A percentile compares a stretch with the other conserved stretches of the same genome.
Conservation (phyloP, 768 basidiomycete species). For the Mycena albidolilacea region DNA sequence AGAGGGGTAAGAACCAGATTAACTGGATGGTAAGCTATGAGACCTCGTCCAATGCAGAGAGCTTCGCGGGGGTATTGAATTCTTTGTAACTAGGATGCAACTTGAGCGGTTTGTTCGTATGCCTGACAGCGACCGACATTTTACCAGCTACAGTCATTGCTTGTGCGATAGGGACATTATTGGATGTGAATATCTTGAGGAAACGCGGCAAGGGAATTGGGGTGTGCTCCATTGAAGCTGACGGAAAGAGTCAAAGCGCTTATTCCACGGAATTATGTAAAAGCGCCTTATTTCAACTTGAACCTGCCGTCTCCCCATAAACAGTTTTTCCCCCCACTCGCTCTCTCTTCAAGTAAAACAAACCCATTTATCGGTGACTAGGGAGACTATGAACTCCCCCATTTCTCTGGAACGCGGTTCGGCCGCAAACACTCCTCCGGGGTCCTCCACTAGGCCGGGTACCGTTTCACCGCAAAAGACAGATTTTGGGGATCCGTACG, state of each 20-base stretch:
- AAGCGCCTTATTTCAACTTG: no score
- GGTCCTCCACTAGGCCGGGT: slow-evolving; percentile 4
- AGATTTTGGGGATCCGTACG: slow-evolving; percentile 57
- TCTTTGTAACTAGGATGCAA: slow-evolving; percentile 73
- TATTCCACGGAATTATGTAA: no score
- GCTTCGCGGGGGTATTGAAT: slow-evolving; percentile 71
- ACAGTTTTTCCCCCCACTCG: no score
- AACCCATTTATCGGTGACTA: no score
- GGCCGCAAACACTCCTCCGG: slow-evolving; percentile 18
- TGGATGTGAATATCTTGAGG: slow-evolving; percentile 74
- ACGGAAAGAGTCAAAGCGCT: background rate
- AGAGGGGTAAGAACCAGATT: no score
- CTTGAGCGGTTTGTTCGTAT: slow-evolving; percentile 21
- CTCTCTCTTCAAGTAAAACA: no score
- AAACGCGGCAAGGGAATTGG: slow-evolving; percentile 77
- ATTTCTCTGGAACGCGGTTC: slow-evolving; percentile 24
- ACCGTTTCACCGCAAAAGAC: slow-evolving; percentile 14
- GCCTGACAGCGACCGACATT: slow-evolving; percentile 60
- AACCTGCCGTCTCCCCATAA: no score
- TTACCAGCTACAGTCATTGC: slow-evolving; percentile 82
- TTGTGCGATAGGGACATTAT: slow-evolving; percentile 70
- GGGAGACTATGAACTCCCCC: slow-evolving; percentile 36
- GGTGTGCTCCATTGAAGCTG: slow-evolving; percentile 40
- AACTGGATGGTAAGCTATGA: background rate
- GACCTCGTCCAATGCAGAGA: slow-evolving; percentile 69